Evolutionary conservation across 1,284 basidiomycete genomes (phyloP).

Genomic region (Cutaneotrichosporon cutaneum): DNA sequence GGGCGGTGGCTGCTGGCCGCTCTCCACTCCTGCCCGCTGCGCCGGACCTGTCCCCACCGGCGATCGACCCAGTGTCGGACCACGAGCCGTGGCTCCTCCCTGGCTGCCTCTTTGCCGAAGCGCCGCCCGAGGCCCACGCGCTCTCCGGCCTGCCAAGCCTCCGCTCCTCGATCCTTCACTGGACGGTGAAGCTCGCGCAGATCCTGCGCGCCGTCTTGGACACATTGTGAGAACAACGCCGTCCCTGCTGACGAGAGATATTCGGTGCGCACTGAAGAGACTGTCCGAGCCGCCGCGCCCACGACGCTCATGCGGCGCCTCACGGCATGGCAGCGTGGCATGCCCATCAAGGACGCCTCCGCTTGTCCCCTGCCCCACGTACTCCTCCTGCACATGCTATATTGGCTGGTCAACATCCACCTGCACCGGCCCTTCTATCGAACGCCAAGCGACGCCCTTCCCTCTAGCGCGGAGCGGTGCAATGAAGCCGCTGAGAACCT

Average conservation of each 20-base stretch:
- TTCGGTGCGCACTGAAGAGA: slow-evolving; percentile 6
- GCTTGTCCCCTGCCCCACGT: slow-evolving; percentile 28
- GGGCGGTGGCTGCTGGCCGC: slow-evolving; percentile 27
- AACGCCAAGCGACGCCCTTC: neutral
- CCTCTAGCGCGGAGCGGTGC: slow-evolving; percentile 20
- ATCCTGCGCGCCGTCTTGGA: slow-evolving; percentile 23
- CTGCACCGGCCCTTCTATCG: slow-evolving; percentile 32
- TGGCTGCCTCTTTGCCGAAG: neutral
- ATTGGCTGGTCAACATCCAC: slow-evolving; percentile 25
- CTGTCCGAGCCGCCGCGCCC: slow-evolving; percentile 8
- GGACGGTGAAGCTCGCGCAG: slow-evolving; percentile 22
- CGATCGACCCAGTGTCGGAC: slow-evolving; percentile 21
- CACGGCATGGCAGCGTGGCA: slow-evolving; percentile 20
- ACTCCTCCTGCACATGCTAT: slow-evolving; percentile 28
- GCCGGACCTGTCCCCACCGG: slow-evolving; percentile 9
- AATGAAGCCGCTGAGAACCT: slow-evolving; percentile 23
- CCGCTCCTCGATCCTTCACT: slow-evolving; percentile 30
- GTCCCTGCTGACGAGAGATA: slow-evolving; percentile 10
- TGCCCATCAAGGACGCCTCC: slow-evolving; percentile 22
- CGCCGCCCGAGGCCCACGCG: neutral
- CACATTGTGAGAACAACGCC: slow-evolving; percentile 3
- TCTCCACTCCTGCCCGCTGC: slow-evolving; percentile 20
- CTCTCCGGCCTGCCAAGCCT: slow-evolving; percentile 21
- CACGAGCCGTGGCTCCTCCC: slow-evolving; percentile 17
- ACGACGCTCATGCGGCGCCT: slow-evolving; percentile 17